Percentiles rank a stretch among this genome's conserved stretches.
phyloP scores from a whole-genome alignment of 495 filamentous ascomycete genomes.

The Daldinia grandis region DNA sequence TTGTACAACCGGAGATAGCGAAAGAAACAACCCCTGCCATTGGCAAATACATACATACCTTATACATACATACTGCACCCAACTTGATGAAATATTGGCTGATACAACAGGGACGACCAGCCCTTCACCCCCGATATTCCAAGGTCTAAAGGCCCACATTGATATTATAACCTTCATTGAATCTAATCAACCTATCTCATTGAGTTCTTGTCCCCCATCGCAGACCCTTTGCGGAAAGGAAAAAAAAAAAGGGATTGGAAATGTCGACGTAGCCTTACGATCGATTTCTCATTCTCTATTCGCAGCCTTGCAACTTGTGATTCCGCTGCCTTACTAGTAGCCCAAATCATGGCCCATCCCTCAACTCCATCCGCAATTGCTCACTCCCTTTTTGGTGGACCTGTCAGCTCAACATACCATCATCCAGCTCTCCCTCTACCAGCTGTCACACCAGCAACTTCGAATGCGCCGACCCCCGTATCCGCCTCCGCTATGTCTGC shows the following conservation, averaged over 20 bases:
- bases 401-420: slow-evolving; percentile 22
- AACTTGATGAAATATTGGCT: slow-evolving; percentile 26
- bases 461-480: slow-evolving; percentile 54
- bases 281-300: slow-evolving; percentile 8
- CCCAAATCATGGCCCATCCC: slow-evolving; percentile 38
- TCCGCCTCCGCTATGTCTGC: slow-evolving; percentile 58
- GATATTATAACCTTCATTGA: slow-evolving; percentile 33
- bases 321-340: neutral
- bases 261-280: slow-evolving; percentile 36
- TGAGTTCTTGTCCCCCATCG: slow-evolving; percentile 3
- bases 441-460: slow-evolving; percentile 36
- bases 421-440: slow-evolving; percentile 38
- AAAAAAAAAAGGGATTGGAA: slow-evolving; percentile 23
- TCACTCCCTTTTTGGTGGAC: slow-evolving; percentile 45
- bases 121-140: neutral
- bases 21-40: slow-evolving; percentile 17
- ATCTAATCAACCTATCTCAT: slow-evolving; percentile 9
- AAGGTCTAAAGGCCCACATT: slow-evolving; percentile 22
- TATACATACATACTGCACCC: neutral
- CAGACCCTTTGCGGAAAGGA: slow-evolving; percentile 9
- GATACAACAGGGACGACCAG: slow-evolving; percentile 6
- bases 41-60: neutral
- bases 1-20: neutral
- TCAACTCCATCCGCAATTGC: slow-evolving; percentile 36
- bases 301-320: slow-evolving; percentile 13